A percentile compares a stretch with the other conserved stretches of the same genome.
Conservation (phyloP, 768 basidiomycete species). For the Aureoboletus auriporus region DNA sequence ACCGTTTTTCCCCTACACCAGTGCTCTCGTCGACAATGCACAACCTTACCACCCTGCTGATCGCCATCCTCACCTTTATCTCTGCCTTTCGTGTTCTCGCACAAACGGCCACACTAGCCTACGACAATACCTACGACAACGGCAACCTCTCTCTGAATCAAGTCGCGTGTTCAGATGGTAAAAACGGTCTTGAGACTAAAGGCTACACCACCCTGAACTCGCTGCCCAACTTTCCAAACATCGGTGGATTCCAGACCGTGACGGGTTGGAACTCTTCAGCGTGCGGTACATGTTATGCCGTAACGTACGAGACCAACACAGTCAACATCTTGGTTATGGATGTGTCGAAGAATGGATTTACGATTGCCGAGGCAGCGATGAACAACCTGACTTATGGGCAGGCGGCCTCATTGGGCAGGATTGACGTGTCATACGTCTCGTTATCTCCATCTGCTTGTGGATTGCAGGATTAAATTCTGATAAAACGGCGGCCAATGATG, state of each 20-base stretch:
- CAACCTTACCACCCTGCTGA: constrained; percentile 13
- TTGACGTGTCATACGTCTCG: constrained; percentile 11
- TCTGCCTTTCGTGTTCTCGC: constrained; percentile 18
- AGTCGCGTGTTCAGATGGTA: constrained; percentile 38
- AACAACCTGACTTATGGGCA: constrained; percentile 14
- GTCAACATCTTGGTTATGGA: constrained; percentile 58
- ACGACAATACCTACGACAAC: constrained; percentile 36
- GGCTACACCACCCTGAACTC: constrained; percentile 34
- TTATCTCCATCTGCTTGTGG: background rate
- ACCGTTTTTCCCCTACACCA: background rate
- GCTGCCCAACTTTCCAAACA: constrained; percentile 34
- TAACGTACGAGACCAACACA: constrained; percentile 28
- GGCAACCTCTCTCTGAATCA: constrained; percentile 19
- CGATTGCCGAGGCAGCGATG: constrained; percentile 28
- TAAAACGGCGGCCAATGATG: background rate
- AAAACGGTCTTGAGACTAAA: constrained; percentile 33
- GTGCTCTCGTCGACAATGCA: constrained; percentile 22
- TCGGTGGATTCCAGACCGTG: constrained; percentile 30
- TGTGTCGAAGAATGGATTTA: constrained; percentile 39
- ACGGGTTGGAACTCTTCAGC: constrained; percentile 17
- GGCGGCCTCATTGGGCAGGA: constrained; percentile 14
- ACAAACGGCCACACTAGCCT: constrained; percentile 31
- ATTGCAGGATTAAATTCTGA: background rate
- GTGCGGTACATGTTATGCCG: constrained; percentile 30
- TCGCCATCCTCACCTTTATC: constrained; percentile 9